phyloP scores from a whole-genome alignment of 768 basidiomycete species.

The Tricholoma matsutake region DNA sequence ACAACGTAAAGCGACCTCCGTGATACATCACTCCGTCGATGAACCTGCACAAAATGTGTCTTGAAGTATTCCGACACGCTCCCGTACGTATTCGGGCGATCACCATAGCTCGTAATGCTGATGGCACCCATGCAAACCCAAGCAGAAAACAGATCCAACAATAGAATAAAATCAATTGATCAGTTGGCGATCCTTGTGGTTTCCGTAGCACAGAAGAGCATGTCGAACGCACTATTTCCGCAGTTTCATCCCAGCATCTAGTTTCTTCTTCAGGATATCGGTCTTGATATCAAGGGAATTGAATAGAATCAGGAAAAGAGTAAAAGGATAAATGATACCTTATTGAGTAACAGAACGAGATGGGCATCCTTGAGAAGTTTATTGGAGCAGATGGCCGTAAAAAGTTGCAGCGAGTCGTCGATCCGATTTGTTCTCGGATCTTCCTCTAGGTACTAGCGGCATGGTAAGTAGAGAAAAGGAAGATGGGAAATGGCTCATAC shows the following conservation, averaged over 20 bases:
- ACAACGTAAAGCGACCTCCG: slow-evolving; percentile 64
- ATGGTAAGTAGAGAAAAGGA: slow-evolving; percentile 1
- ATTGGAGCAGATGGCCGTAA: slow-evolving; percentile 73
- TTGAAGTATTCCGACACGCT: slow-evolving; percentile 76
- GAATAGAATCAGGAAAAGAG: neutral
- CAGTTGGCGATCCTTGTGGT: neutral
- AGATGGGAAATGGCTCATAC: slow-evolving; percentile 30
- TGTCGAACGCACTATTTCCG: slow-evolving; percentile 65
- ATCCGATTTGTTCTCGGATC: slow-evolving; percentile 77
- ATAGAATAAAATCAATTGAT: slow-evolving; percentile 5
- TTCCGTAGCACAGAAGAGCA: slow-evolving; percentile 1
- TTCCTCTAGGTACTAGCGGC: slow-evolving; percentile 71
- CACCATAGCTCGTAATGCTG: slow-evolving; percentile 77
- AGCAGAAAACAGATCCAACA: neutral
- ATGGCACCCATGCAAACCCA: neutral
- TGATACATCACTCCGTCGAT: slow-evolving; percentile 60
- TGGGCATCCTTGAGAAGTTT: slow-evolving; percentile 70
- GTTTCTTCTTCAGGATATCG: slow-evolving; percentile 70
- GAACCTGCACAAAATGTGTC: slow-evolving; percentile 79
- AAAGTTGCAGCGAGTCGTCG: slow-evolving; percentile 78
- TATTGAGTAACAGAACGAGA: slow-evolving; percentile 75
- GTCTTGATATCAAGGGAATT: slow-evolving; percentile 37
- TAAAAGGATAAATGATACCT: slow-evolving; percentile 39
- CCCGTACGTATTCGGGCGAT: slow-evolving; percentile 68
- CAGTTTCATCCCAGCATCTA: slow-evolving; percentile 63